phyloP scores from a whole-genome alignment of 2,329 filamentous ascomycete genomes.

The Fusarium sp. region DNA sequence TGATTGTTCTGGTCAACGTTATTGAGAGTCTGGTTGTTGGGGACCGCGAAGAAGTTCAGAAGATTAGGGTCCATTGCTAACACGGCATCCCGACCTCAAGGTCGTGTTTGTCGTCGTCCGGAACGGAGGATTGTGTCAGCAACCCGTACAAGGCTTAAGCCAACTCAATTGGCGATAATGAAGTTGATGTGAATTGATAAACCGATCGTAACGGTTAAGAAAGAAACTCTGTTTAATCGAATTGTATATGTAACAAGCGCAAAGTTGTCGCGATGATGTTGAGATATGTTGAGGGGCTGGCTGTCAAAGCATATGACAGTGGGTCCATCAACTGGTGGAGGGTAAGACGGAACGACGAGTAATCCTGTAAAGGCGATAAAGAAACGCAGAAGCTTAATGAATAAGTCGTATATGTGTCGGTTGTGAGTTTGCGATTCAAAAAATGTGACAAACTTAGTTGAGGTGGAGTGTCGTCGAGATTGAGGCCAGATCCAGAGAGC shows the following conservation, averaged over 20 bases:
- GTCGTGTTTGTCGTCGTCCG: slow-evolving; percentile 40
- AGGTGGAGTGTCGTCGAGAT: slow-evolving; percentile 45
- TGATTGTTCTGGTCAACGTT: slow-evolving; percentile 46
- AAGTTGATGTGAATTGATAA: slow-evolving; percentile 1
- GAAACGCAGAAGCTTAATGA: not conserved
- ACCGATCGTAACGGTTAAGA: slow-evolving; percentile 15
- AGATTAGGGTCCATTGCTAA: slow-evolving; percentile 49
- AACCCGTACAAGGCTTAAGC: slow-evolving; percentile 26
- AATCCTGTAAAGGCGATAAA: slow-evolving; percentile 28
- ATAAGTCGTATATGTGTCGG: slow-evolving; percentile 12
- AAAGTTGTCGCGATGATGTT: slow-evolving; percentile 34
- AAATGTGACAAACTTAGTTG: slow-evolving; percentile 15
- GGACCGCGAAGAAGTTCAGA: slow-evolving; percentile 48
- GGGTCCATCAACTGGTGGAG: slow-evolving; percentile 25
- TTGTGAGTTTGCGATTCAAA: slow-evolving; percentile 17
- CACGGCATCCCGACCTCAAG: slow-evolving; percentile 48
- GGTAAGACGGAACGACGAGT: slow-evolving; percentile 14
- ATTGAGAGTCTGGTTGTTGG: slow-evolving; percentile 47
- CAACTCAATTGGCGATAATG: slow-evolving; percentile 37
- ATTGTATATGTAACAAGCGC: slow-evolving; percentile 19
- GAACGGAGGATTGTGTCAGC: slow-evolving; percentile 40
- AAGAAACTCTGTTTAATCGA: slow-evolving; percentile 21
- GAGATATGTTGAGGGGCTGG: slow-evolving; percentile 33
- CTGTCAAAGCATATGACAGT: slow-evolving; percentile 37
- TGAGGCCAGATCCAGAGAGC: slow-evolving; percentile 32